These are phyloP conservation scores for Cairneyella variabilis DNA, from an alignment of 495 filamentous ascomycete species.

Conservation along the genomic window DNA sequence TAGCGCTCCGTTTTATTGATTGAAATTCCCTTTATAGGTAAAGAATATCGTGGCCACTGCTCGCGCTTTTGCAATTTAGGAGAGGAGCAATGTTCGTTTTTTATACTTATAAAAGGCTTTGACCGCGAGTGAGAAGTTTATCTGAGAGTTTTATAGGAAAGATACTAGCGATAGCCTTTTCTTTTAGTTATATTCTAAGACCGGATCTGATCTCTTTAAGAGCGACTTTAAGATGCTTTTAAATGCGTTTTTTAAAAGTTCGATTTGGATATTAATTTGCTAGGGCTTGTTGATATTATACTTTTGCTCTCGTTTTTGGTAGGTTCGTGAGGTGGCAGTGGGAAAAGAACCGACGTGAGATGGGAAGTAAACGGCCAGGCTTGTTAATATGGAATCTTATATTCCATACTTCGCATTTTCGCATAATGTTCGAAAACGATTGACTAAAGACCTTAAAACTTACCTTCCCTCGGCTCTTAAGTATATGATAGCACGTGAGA, in stretches of 20 bases:
- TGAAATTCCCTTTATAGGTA: slow-evolving; percentile 14
- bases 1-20: not conserved
- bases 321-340: no score
- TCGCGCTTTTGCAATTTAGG: slow-evolving; percentile 8
- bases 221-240: no score
- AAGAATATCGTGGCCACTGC: slow-evolving; percentile 15
- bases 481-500: not conserved
- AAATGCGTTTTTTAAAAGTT: no score
- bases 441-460: not conserved
- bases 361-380: no score
- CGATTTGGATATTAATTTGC: no score
- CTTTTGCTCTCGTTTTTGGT: no score
- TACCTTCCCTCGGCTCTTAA: not conserved
- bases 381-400: no score
- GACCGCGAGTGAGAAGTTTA: not conserved
- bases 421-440: not conserved
- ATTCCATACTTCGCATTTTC: no score
- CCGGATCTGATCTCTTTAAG: no score
- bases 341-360: no score
- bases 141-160: not conserved
- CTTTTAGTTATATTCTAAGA: not conserved
- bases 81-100: not conserved
- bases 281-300: no score
- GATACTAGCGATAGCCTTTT: not conserved
- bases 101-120: not conserved